Conservation (phyloP, 2,329 filamentous ascomycete species). For the Leptodontidium sp. region DNA sequence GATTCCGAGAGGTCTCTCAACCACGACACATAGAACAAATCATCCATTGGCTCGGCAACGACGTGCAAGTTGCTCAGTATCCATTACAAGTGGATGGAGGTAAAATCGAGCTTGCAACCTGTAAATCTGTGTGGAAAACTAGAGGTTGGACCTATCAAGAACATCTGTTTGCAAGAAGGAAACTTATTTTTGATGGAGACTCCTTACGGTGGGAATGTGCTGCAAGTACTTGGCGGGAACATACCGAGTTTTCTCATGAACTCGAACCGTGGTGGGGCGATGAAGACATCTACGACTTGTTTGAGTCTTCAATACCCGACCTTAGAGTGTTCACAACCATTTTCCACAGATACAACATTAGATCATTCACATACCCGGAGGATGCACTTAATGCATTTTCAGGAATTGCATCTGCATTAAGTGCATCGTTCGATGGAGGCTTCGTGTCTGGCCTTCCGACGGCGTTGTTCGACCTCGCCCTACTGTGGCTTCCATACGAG, state of each 20-base stretch:
- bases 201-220: slow-evolving; percentile 19
- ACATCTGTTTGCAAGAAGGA: slow-evolving; percentile 16
- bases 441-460: slow-evolving; percentile 22
- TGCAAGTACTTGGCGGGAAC: slow-evolving; percentile 12
- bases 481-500: slow-evolving; percentile 16
- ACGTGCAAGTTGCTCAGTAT: too few relatives aligned
- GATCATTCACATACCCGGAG: too few relatives aligned
- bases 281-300: slow-evolving; percentile 5
- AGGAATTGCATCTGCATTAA: slow-evolving; percentile 16
- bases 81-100: background rate
- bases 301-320: background rate
- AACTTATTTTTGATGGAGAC: slow-evolving; percentile 13
- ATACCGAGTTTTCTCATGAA: slow-evolving; percentile 4
- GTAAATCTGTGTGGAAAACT: background rate
- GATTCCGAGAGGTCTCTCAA: slow-evolving; percentile 16
- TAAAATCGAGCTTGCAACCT: slow-evolving; percentile 3
- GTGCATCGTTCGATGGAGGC: slow-evolving; percentile 16
- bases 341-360: too few relatives aligned
- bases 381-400: too few relatives aligned
- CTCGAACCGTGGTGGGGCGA: slow-evolving; percentile 11
- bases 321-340: too few relatives aligned
- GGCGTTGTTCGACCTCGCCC: slow-evolving; percentile 20
- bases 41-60: background rate
- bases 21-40: slow-evolving; percentile 5
- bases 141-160: slow-evolving; percentile 17